Base-by-base conservation (phyloP, 176 grass and related monocot genomes). In the Zoysia japonica region DNA sequence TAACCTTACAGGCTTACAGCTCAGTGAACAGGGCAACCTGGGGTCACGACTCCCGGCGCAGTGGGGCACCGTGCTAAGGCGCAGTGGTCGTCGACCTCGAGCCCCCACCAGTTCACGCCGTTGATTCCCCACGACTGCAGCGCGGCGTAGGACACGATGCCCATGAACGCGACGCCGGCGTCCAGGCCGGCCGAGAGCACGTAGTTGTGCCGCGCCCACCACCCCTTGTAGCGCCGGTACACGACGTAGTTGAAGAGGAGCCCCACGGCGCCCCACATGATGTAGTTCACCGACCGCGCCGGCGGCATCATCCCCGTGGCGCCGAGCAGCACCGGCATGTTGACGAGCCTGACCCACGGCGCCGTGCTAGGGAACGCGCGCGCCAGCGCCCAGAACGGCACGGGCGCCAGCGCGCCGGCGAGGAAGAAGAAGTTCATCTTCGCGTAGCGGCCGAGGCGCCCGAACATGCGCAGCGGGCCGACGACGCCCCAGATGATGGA, bases 401-500 rank as follows among this genome's bases (percentile, higher is more conserved):
- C 55, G 0, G 91, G 94, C 2, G 84, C 85, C 5, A 94, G 74
- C 45, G 81, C 56, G 0, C 94, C 92, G 7, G 74, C 64, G 72
- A 94, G 82, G 81, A 98, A 98, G 84, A 92, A 92, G 85, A 85
- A 94, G 80, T 90, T 98, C 73, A 98, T 86, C 60, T 68, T 67
- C 17, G 70, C 1, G 56, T 94, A 94, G 55, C 61, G 54, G 12
- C 89, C 90, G 17, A 87, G 78, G 13, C 40, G 65, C 1, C 95
- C 92, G 51, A 98, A 97, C 87, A 97, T 97, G 4, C 89, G 89
- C 35, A 66, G 43, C 1, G 94, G 94, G 0, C 91, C 94, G 9
- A 97, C 91, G 5, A 97, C 87, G 42, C 94, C 91, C 94, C 94
- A 97, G 67, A 97, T 94, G 52, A 97, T 85, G 11, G 94, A 28